Percentiles rank a stretch among this genome's conserved stretches.
Conservation (phyloP, 192 early-diverging fungal genomes). For the Coemansia nantahalensis region DNA sequence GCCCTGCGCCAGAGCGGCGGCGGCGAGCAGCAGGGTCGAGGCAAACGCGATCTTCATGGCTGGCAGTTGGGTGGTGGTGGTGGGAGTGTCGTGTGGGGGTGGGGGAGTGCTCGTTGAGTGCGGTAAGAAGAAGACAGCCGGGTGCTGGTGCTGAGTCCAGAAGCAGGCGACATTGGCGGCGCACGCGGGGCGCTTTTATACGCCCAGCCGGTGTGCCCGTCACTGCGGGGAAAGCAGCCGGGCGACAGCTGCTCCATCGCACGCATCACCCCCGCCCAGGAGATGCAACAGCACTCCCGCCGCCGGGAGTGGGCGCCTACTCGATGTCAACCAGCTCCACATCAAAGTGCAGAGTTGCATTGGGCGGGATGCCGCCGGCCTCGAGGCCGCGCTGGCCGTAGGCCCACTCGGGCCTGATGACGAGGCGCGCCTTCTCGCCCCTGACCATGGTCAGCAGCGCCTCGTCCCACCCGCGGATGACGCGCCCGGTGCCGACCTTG, state of each 20-base stretch:
- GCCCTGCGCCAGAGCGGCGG: slow-evolving; percentile 1
- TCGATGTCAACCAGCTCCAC: slow-evolving; percentile 68
- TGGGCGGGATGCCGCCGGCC: slow-evolving; percentile 71
- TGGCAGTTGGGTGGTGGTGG: background rate
- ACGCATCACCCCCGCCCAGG: too few species aligned
- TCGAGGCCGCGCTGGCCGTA: slow-evolving; percentile 77
- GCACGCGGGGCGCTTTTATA: background rate
- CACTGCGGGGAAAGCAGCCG: too few species aligned
- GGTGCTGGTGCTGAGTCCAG: background rate
- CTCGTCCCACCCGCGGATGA: slow-evolving; percentile 87
- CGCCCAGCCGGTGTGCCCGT: too few species aligned
- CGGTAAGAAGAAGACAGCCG: slow-evolving; percentile 3
- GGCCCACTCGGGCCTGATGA: slow-evolving; percentile 79
- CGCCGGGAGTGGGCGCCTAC: too few species aligned
- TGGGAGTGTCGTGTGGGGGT: background rate
- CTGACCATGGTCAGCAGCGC: slow-evolving; percentile 86
- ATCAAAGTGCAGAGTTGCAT: slow-evolving; percentile 76
- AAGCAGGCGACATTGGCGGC: background rate
- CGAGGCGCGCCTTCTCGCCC: slow-evolving; percentile 80
- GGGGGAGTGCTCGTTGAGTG: background rate
- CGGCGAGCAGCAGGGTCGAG: slow-evolving; percentile 5
- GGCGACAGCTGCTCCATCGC: background rate
- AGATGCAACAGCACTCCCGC: too few species aligned
- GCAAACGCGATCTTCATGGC: background rate
- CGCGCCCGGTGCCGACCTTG: slow-evolving; percentile 90